Conservation (phyloP, 495 filamentous ascomycete species). For the Pseudevernia furfuracea region DNA sequence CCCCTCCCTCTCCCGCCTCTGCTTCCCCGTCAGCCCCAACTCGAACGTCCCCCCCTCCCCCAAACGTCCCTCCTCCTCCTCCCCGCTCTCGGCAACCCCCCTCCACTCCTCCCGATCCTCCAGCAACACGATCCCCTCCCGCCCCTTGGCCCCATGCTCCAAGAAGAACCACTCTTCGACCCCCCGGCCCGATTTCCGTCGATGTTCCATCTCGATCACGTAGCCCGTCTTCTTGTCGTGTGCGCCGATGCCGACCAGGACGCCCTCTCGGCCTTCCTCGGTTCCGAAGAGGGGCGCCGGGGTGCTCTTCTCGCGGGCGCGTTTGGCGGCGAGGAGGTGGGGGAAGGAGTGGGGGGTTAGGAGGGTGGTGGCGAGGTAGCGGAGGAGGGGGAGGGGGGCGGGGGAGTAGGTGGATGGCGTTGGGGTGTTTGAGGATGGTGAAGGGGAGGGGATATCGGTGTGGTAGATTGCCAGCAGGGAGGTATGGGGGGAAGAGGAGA, state of each 20-base stretch:
- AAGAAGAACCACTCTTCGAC: conserved; percentile 74
- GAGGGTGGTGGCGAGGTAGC: conserved; percentile 62
- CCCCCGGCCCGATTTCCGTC: conserved; percentile 69
- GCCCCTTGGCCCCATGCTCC: conserved; percentile 23
- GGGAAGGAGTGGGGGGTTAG: conserved; percentile 55
- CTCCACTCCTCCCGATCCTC: conserved; percentile 62
- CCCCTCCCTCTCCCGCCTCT: conserved; percentile 73
- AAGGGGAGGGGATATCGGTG: conserved; percentile 48
- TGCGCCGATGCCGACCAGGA: conserved; percentile 46
- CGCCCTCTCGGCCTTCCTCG: conserved; percentile 63
- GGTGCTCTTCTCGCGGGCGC: conserved; percentile 60
- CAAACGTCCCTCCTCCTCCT: conserved; percentile 30
- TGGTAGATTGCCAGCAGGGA: conserved; percentile 62
- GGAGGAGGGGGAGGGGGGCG: conserved; percentile 50
- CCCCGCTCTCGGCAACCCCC: conserved; percentile 35
- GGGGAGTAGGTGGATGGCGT: conserved; percentile 65
- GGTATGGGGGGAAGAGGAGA: conserved; percentile 38
- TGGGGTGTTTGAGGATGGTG: conserved; percentile 25
- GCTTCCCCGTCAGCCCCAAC: conserved; percentile 80
- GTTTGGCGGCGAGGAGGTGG: conserved; percentile 60
- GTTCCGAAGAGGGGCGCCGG: conserved; percentile 70
- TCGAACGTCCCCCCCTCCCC: conserved; percentile 64
- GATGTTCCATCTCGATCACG: conserved; percentile 78
- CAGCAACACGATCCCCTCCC: conserved; percentile 52
- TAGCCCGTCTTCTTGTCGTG: conserved; percentile 50